Evolutionary conservation across 2,329 filamentous ascomycete genomes (phyloP).

Genomic region (Talaromyces islandicus): DNA sequence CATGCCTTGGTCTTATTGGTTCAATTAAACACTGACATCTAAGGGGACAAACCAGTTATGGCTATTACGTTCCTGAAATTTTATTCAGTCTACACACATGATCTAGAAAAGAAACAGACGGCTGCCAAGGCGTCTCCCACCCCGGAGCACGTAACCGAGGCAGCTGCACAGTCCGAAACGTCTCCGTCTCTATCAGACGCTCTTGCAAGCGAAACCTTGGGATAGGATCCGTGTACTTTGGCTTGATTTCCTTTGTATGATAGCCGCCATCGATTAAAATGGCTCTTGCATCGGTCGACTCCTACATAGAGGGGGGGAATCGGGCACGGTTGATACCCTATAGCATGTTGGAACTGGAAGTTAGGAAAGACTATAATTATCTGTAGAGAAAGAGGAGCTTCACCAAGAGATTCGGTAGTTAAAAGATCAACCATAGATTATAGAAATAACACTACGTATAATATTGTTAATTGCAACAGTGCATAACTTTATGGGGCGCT

Average conservation of each 20-base stretch:
- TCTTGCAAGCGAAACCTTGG: conserved; percentile 13
- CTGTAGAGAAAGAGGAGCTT: neutral
- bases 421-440: neutral
- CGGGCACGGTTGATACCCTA: conserved; percentile 7
- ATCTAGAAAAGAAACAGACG: conserved; percentile 29
- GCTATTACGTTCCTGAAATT: conserved; percentile 43
- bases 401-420: neutral
- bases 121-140: conserved; percentile 25
- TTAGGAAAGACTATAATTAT: neutral
- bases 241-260: neutral
- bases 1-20: neutral
- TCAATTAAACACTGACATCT: neutral
- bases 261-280: neutral
- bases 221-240: conserved; percentile 3
- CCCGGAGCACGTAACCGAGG: conserved; percentile 15
- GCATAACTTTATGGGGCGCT: neutral
- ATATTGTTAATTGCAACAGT: neutral
- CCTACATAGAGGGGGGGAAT: neutral
- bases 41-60: conserved; percentile 31
- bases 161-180: conserved; percentile 11
- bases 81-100: conserved; percentile 34
- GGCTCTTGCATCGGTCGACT: neutral
- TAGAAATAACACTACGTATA: neutral
- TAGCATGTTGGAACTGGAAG: conserved; percentile 1
- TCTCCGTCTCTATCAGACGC: conserved; percentile 6